Evolutionary conservation across 805 yeast genomes (phyloP).

Genomic region (Nakazawaea ishiwadae): DNA sequence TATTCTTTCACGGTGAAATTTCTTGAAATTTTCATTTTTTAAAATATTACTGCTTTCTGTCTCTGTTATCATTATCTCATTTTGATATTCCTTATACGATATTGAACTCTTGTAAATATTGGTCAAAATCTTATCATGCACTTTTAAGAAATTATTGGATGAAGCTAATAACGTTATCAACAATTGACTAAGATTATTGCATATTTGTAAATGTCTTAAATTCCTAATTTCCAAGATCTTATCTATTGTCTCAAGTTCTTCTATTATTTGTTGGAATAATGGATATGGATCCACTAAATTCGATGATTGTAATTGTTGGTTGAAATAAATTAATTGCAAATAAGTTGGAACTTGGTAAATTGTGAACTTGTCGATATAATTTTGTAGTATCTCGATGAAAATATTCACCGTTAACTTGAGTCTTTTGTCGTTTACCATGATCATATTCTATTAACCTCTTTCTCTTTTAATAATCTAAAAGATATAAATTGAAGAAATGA

Average conservation of each 20-base stretch:
- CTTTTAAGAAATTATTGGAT: conserved; percentile 1
- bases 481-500: too few species aligned
- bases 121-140: conserved; percentile 4
- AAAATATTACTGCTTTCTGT: not conserved
- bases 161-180: not conserved
- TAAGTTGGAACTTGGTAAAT: conserved; percentile 6
- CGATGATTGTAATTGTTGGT: not conserved
- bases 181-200: conserved; percentile 2
- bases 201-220: conserved; percentile 4
- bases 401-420: not conserved
- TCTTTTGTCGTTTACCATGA: conserved; percentile 6
- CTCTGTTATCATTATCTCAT: not conserved
- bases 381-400: conserved; percentile 5
- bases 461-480: too few species aligned
- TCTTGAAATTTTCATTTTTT: conserved; percentile 2
- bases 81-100: conserved; percentile 9
- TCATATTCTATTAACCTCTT: conserved; percentile 1
- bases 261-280: conserved; percentile 2
- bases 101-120: conserved; percentile 4
- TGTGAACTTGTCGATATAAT: conserved; percentile 11
- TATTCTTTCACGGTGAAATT: conserved; percentile 3
- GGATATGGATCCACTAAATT: not conserved
- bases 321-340: conserved; percentile 5
- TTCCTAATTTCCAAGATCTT: conserved; percentile 2
- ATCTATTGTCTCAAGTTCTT: conserved; percentile 1